Percentiles rank a stretch among this genome's conserved stretches.
Conservation (phyloP, 2,329 filamentous ascomycete species). For the Chaetomiaceae sp. region DNA sequence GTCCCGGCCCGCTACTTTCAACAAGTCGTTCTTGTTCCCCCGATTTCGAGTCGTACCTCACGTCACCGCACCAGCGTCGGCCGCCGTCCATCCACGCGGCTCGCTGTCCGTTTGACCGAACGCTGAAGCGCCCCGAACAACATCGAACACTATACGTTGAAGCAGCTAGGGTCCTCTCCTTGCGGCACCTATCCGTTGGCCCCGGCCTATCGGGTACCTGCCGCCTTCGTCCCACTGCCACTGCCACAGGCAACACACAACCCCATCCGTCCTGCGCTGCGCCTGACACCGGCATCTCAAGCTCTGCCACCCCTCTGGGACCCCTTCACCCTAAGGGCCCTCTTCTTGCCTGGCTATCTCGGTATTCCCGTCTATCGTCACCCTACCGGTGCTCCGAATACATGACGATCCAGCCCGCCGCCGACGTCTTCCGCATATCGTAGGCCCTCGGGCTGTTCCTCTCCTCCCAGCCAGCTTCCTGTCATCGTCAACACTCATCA, state of each 20-base stretch:
- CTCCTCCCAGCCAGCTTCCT: slow-evolving; percentile 22
- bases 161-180: background rate
- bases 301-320: background rate
- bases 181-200: background rate
- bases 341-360: no score
- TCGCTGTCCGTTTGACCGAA: no score
- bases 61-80: background rate
- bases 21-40: slow-evolving; percentile 11
- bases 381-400: slow-evolving; percentile 23
- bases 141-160: no score
- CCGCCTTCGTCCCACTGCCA: slow-evolving; percentile 20
- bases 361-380: no score
- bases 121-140: no score
- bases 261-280: slow-evolving; percentile 3
- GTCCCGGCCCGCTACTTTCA: slow-evolving; percentile 15
- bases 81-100: no score
- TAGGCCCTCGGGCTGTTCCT: slow-evolving; percentile 29
- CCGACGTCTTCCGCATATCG: slow-evolving; percentile 25
- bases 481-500: slow-evolving; percentile 23
- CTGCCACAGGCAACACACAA: slow-evolving; percentile 20
- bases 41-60: background rate
- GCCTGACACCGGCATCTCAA: slow-evolving; percentile 7
- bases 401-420: slow-evolving; percentile 28
- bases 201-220: slow-evolving; percentile 23
- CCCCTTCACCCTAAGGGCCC: slow-evolving; percentile 18